Conservation (phyloP, 768 basidiomycete genomes). For the Amanita pallidorosea region DNA sequence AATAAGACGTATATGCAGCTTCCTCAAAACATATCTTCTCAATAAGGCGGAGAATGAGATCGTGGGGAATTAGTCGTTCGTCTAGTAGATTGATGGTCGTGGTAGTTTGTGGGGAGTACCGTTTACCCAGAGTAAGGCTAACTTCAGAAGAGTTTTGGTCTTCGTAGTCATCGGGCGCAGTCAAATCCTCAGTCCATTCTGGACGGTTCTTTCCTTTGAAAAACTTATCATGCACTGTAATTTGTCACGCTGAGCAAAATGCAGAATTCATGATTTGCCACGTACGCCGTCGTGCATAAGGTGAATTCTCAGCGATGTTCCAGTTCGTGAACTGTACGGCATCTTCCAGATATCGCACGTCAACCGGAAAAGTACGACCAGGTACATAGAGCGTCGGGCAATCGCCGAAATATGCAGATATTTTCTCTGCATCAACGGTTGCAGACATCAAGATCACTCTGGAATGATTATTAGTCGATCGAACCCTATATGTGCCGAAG, state of each 20-base stretch:
- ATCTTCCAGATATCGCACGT: slow-evolving; percentile 80
- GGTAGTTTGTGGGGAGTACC: slow-evolving; percentile 69
- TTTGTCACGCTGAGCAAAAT: slow-evolving; percentile 1
- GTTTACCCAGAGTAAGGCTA: slow-evolving; percentile 52
- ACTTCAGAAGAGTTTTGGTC: slow-evolving; percentile 32
- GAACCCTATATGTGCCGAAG: background rate
- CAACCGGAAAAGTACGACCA: slow-evolving; percentile 91
- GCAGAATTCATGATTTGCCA: slow-evolving; percentile 6
- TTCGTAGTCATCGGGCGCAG: slow-evolving; percentile 57
- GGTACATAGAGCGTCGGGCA: slow-evolving; percentile 82
- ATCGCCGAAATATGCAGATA: slow-evolving; percentile 80
- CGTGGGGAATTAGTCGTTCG: slow-evolving; percentile 83
- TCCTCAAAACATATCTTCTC: slow-evolving; percentile 77
- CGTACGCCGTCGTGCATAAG: slow-evolving; percentile 66
- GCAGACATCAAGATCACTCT: slow-evolving; percentile 97
- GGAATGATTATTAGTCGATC: slow-evolving; percentile 4
- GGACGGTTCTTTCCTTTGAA: slow-evolving; percentile 46
- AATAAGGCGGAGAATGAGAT: slow-evolving; percentile 75
- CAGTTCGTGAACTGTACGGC: slow-evolving; percentile 75
- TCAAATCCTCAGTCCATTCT: slow-evolving; percentile 75
- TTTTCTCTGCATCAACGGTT: slow-evolving; percentile 85
- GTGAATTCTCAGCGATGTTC: slow-evolving; percentile 71
- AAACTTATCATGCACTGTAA: slow-evolving; percentile 50
- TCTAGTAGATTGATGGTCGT: slow-evolving; percentile 79
- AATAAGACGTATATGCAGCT: slow-evolving; percentile 38